These are phyloP conservation scores for Claviceps cyperi DNA, from an alignment of 2,329 filamentous ascomycete genomes.

Conservation along the genomic window DNA sequence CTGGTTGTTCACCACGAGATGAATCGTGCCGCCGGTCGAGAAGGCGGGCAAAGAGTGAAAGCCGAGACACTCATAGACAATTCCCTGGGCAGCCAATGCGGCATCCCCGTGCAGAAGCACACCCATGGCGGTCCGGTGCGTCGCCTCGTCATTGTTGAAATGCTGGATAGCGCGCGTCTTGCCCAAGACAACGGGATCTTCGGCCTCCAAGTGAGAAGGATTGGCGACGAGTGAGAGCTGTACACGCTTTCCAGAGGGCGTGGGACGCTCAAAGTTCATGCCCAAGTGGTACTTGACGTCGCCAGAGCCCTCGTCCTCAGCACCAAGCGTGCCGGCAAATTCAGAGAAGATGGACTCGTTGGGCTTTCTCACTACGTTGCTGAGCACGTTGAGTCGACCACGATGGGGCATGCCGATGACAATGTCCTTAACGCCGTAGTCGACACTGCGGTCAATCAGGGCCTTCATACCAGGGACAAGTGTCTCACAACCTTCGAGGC, in stretches of 20 bases:
- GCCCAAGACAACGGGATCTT: conserved; percentile 92
- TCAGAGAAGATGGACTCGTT: conserved; percentile 99
- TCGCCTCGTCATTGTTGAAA: conserved; percentile 93
- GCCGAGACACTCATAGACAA: conserved; percentile 96
- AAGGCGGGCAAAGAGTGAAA: conserved; percentile 94
- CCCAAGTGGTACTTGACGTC: conserved; percentile 99
- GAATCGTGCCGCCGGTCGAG: conserved; percentile 92
- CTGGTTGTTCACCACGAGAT: conserved; percentile 98
- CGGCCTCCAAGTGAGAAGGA: conserved; percentile 93
- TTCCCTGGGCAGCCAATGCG: conserved; percentile 88
- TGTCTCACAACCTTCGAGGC: conserved; percentile 91
- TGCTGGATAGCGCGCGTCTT: conserved; percentile 97
- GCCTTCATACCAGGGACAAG: conserved; percentile 99
- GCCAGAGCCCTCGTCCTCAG: conserved; percentile 88
- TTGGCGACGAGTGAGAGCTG: conserved; percentile 97
- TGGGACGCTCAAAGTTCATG: conserved; percentile 99
- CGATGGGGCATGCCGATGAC: conserved; percentile 99
- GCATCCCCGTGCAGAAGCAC: conserved; percentile 95
- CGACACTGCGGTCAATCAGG: conserved; percentile 92
- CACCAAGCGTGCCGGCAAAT: conserved; percentile 77
- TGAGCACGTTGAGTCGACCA: conserved; percentile 93
- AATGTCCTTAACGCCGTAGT: conserved; percentile 97
- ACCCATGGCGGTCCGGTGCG: conserved; percentile 82
- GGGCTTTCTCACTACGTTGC: conserved; percentile 96
- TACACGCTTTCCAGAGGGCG: conserved; percentile 96